These are phyloP conservation scores for Microdochium nivale DNA, from an alignment of 2,329 filamentous ascomycete genomes.

Conservation along the genomic window DNA sequence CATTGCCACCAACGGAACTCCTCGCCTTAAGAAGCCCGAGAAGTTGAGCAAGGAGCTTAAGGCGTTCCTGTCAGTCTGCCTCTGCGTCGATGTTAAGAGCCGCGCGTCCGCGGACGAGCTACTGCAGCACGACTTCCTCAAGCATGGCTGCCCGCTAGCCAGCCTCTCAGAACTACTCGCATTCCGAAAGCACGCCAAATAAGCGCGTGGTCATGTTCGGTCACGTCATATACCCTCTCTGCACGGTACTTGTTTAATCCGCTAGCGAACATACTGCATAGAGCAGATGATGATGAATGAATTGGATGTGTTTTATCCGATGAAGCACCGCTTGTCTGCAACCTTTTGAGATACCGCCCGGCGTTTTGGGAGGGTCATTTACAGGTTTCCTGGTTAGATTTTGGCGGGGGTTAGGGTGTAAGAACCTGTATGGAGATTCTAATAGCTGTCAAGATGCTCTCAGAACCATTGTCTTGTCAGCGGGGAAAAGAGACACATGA, in stretches of 20 bases:
- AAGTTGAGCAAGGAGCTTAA: conserved; percentile 97
- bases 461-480: background rate
- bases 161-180: conserved; percentile 81
- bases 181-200: conserved; percentile 71
- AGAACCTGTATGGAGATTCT: background rate
- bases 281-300: conserved; percentile 1
- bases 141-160: conserved; percentile 75
- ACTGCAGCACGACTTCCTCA: conserved; percentile 86
- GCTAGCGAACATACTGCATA: background rate
- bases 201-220: conserved; percentile 13
- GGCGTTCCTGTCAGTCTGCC: conserved; percentile 89
- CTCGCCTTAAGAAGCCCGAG: conserved; percentile 94
- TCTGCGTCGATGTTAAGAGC: conserved; percentile 94
- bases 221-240: conserved; percentile 1
- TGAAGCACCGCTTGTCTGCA: background rate
- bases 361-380: background rate
- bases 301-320: background rate
- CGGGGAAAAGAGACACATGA: background rate
- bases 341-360: background rate
- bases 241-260: background rate
- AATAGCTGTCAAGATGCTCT: background rate
- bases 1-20: conserved; percentile 96
- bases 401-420: background rate
- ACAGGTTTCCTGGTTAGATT: background rate
- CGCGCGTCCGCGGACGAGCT: conserved; percentile 87